These are phyloP conservation scores for Sporisorium reilianum DNA, from an alignment of 1,284 basidiomycete genomes.

Conservation along the genomic window DNA sequence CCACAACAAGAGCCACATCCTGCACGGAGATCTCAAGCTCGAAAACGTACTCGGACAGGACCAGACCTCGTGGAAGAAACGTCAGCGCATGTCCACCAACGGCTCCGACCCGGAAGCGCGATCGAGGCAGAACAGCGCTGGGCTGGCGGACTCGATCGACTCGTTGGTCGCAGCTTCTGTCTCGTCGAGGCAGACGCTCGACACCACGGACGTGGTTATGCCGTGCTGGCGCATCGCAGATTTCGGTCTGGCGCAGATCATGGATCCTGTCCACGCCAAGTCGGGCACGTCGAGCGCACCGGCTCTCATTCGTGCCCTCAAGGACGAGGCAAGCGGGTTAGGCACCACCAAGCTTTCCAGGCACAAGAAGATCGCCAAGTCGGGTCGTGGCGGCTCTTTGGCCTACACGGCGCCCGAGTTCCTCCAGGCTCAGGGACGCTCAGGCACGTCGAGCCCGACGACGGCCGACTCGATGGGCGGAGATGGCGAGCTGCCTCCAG, in stretches of 20 bases:
- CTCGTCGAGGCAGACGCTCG: conserved; percentile 69
- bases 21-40: conserved; percentile 80
- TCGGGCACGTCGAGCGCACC: conserved; percentile 14
- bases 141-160: conserved; percentile 24
- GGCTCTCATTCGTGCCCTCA: conserved; percentile 41
- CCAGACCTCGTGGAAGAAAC: conserved; percentile 46
- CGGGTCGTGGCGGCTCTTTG: conserved; percentile 54
- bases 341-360: background rate
- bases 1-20: conserved; percentile 80
- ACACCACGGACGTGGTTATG: conserved; percentile 69
- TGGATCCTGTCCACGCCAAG: conserved; percentile 20
- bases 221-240: conserved; percentile 74
- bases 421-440: conserved; percentile 37
- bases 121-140: conserved; percentile 24
- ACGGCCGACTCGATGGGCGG: conserved; percentile 11
- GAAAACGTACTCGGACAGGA: conserved; percentile 83
- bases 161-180: conserved; percentile 29
- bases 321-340: conserved; percentile 16
- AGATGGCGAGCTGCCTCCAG: conserved; percentile 16
- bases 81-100: conserved; percentile 22
- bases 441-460: conserved; percentile 26
- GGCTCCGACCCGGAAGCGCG: conserved; percentile 11
- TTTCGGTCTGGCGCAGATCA: conserved; percentile 78
- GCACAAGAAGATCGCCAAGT: conserved; percentile 13
- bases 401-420: conserved; percentile 61